Evolutionary conservation across 176 grass and related monocot species (phyloP), one percentile per base, ranked within the genome.

Genomic region (Eleusine coracana): DNA sequence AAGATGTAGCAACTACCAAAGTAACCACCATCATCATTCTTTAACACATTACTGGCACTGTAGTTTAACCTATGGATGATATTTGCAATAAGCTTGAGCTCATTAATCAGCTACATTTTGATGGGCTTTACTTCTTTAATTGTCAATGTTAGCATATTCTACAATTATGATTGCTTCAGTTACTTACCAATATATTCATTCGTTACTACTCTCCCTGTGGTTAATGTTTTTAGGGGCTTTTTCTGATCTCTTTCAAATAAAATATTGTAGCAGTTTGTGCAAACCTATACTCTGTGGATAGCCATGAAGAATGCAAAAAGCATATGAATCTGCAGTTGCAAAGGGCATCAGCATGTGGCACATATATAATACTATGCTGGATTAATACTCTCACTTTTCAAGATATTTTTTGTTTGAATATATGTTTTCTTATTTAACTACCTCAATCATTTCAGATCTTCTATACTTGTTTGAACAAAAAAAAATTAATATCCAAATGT

Each of bases 401-500:
- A 66, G 10, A 68, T 51, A 18, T 61, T 68, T 6, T 42, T 38
- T 70, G 39, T 45, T 23, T 75, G 41, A 25, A 44, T 44, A 60
- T 23, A 50, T 25, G 27, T 58, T 77, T 82, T 75, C 10, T 20
- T 14, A 7, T 88, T 49, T 36, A 38, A 74, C 4, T 36, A 2
- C 5, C 10, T 46, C 31, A 34, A 34, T 34, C 31, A 34, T 46
- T 46, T 46, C 11, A 8, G 10, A 10, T 6, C 21, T 82, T 37
- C 29, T 48, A 67, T 48, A 83, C 18, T 45, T 82, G 21, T 50
- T 74, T 31, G 3, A 25, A 28, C 1, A 8, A 73, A 38, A 52
- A 52, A 70, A 69, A 67, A 23, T 21, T 55, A 37, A 29, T 87
- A 20, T 73, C 25, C 42, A 81, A 63, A 16, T 25, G 58, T 76